Base-by-base conservation (phyloP, 2,329 filamentous ascomycete genomes). In the Knoxdaviesia capensis region DNA sequence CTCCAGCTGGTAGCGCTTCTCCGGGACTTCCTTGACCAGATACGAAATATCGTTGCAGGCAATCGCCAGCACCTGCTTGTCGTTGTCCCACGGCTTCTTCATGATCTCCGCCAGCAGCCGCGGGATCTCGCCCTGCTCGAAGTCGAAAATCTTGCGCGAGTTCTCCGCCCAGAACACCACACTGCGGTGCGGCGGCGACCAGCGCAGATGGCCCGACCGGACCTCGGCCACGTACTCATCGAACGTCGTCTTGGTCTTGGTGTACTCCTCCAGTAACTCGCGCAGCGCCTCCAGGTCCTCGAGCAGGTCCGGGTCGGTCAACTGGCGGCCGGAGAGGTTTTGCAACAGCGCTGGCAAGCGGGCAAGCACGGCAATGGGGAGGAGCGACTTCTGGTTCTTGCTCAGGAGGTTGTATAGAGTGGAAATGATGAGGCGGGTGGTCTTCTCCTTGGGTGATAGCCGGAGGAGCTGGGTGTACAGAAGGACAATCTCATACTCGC, bases 371-470 rank as follows among this genome's bases (percentile, higher is more conserved):
- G 90, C 87, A 3, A 80, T 79, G 6, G 88, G 87, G 43, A 96
- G 77, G 58, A 78, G 61, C 56, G 81, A 69, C 70, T 81, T 64
- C 62, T 73, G 59, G 66, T 84, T 78, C 46, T 66, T 64, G 38
- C 65, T 64, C 34, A 94, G 74, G 38, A 98, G 76, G 60, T 94
- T 96, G 56, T 80, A 73, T 36, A 98, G 71, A 6, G 88, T 94
- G 7, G 86, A 86, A 38, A 96, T 70, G 38, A 94, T 74, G 42
- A 98, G 71, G 31, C 90, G 78, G 1, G 88, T 96, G 1, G 88
- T 96, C 68, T 98, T 98, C 58, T 96, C 90, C 60, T 98, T 98
- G 38, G 88, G 87, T 2, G 90, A 96, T 36, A 94, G 68, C 43
- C 86, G 80, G 43, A 98, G 69, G 34, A 98, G 77, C 49, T 92